Base-by-base conservation (phyloP, 1,284 basidiomycete genomes). In the Sporisorium graminicola region DNA sequence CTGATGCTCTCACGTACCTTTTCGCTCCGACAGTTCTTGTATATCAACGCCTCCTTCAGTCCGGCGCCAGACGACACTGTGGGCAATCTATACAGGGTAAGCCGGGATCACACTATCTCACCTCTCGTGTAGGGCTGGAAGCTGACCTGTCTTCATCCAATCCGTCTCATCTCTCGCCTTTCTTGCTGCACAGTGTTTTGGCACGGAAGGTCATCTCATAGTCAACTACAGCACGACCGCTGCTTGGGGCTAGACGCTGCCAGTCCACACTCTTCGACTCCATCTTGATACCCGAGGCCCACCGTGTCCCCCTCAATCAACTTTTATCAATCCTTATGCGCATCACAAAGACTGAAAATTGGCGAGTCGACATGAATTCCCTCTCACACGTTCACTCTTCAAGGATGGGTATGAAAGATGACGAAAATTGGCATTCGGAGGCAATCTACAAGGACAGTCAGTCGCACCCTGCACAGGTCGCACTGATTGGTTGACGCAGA, bases 1-100 rank as follows among this genome's bases (percentile, higher is more conserved):
- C 22, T 27, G 46, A 29, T 20, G 2, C 29, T 20, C 40, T 43
- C 9, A n/a, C n/a, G n/a, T 5, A 12, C 14, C 0, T 18, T 9
- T 16, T 42, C 27, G 27, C 29, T 8, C 4, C 14, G 29, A 47
- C 35, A 98, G 95, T 98, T 97, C 87, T 93, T 95, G 6, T 99
- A 98, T 86, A 98, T 99, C 88, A 98, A 98, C 83, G 89, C 95
- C n/a, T 94, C 96, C 0, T 98, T 98, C 86, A 93, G 93, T 3
- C 94, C 94, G 49, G 93, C 94, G 1, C 94, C 94, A 0, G 94
- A 97, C 85, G 94, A 96, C 83, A 93, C 92, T 0, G 94, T 96
- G 4, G 91, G 93, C 0, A 98, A 95, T 84, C 87, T 94, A 52
- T 94, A 90, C 69, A 77, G 85, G 44, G 86, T 86, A 56, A 76